phyloP scores from a whole-genome alignment of 2,329 filamentous ascomycete species.

The Aaosphaeria pasadenensis region DNA sequence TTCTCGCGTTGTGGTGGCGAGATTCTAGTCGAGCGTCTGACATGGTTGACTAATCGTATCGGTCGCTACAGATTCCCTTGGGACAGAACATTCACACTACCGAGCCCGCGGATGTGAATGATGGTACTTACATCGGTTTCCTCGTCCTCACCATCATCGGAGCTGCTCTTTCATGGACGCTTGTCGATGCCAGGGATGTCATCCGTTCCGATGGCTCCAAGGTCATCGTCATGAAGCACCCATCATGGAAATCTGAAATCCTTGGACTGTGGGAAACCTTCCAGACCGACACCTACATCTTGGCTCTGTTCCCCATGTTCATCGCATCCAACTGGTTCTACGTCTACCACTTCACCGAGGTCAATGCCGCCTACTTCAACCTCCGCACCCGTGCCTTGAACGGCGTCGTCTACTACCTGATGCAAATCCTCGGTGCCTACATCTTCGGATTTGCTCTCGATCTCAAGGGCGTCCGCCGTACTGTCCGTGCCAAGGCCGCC shows the following conservation, averaged over 20 bases:
- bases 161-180: slow-evolving; percentile 64
- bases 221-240: slow-evolving; percentile 87
- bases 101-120: slow-evolving; percentile 53
- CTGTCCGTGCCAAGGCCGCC: slow-evolving; percentile 63
- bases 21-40: not conserved
- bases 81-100: slow-evolving; percentile 66
- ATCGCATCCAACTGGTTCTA: slow-evolving; percentile 78
- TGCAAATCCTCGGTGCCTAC: slow-evolving; percentile 74
- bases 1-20: no score
- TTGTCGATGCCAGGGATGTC: slow-evolving; percentile 70
- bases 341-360: slow-evolving; percentile 72
- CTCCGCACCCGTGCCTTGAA: slow-evolving; percentile 74
- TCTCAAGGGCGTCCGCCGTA: slow-evolving; percentile 54
- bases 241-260: slow-evolving; percentile 79
- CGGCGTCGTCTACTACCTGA: slow-evolving; percentile 72
- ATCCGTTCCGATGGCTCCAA: slow-evolving; percentile 73
- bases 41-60: not conserved
- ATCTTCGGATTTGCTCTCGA: slow-evolving; percentile 73
- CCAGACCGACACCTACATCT: slow-evolving; percentile 66
- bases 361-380: slow-evolving; percentile 70
- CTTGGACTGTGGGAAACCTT: slow-evolving; percentile 73
- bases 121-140: slow-evolving; percentile 87
- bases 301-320: slow-evolving; percentile 79
- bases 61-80: slow-evolving; percentile 60
- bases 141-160: slow-evolving; percentile 77